Base-by-base conservation (phyloP, 345 rosid species). In the Pseudoturritis turrita region DNA sequence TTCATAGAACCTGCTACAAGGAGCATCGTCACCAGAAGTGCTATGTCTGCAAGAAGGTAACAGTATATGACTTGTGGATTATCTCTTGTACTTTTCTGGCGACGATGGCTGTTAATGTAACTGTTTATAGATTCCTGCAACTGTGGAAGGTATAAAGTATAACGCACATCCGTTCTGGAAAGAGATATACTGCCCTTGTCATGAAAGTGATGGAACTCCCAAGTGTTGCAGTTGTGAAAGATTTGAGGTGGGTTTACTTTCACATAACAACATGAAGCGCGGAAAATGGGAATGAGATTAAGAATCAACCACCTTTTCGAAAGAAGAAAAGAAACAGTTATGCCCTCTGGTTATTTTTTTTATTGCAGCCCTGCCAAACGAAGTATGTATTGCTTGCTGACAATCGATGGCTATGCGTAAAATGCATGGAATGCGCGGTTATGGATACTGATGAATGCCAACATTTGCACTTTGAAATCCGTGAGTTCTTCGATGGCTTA, bases 401-500 rank as follows among this genome's bases (percentile, higher is more conserved):
- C 70, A 89, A 95, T n/a, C 78, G 96, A 10, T 80, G 82, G 71
- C 74, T 83, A 40, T 94, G 98, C 63, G 76, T 91, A 21, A 92
- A 94, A 74, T 89, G 98, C 69, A 82, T 84, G 92, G 91, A 94
- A 68, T 86, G 89, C 28, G 85, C 97, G 11, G 80, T 94, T 37
- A 91, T 86, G 92, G 98, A 94, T 74, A 81, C 96, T 6, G 80
- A 89, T 15, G 95, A 89, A 73, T 83, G 84, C 70, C 96, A 85
- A 46, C 86, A 91, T 1, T 79, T 93, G 68, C 90, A 93, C 77
- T 89, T 86, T 79, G 85, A 89, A 29, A 89, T 93, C 72, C 83
- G 97, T 70, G 98, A 93, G 68, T 90, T 64, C 74, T 90, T 88
- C 14, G 92, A 93, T 82, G 96, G 97, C 69, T 68, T 93, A 89